Evolutionary conservation across 78 protist species (phyloP).

Genomic region (Dictyostelium purpureum): DNA sequence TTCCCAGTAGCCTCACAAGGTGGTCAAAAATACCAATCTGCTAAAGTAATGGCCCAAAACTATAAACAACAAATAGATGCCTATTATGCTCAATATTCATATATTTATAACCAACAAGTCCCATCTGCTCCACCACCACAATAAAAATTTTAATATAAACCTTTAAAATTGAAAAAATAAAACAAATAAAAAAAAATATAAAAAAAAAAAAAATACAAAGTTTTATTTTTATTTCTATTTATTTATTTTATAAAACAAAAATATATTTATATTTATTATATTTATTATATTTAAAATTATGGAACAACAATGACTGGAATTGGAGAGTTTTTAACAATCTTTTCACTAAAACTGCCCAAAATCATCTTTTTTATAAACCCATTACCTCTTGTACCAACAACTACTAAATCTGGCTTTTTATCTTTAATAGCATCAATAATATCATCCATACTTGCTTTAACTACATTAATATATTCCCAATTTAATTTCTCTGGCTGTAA

Average conservation of each 20-base stretch:
- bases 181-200: not conserved
- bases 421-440: not conserved
- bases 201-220: not conserved
- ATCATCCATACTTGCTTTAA: not conserved
- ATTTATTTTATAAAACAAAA: too few relatives aligned
- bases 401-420: constrained; percentile 31
- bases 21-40: constrained; percentile 60
- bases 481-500: not conserved
- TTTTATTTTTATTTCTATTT: not conserved
- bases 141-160: not conserved
- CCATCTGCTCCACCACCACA: constrained; percentile 10
- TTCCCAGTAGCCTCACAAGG: constrained; percentile 35
- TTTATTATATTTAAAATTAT: not conserved
- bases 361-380: constrained; percentile 1
- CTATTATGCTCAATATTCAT: constrained; percentile 31
- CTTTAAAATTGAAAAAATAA: not conserved
- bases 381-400: constrained; percentile 16
- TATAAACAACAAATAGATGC: constrained; percentile 18
- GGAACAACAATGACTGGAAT: constrained; percentile 32
- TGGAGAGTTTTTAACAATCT: not conserved
- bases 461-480: not conserved
- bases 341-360: constrained; percentile 33
- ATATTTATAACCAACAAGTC: not conserved
- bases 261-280: not conserved
- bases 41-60: constrained; percentile 12